Evolutionary conservation across 163 green algal genomes (phyloP).

Genomic region (Volvox carteri): DNA sequence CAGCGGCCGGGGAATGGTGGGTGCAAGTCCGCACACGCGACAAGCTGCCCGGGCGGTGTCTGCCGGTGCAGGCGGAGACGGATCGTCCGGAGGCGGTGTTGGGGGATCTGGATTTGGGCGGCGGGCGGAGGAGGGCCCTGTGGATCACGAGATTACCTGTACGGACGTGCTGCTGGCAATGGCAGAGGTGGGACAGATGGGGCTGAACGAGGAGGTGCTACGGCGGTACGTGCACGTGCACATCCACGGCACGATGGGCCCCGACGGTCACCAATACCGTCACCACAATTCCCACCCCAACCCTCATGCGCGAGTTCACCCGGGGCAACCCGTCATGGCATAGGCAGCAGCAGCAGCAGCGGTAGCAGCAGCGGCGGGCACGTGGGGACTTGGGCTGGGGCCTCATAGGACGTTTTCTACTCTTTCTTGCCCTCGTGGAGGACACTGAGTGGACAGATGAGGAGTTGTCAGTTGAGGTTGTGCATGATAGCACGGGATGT

Average conservation of each 20-base stretch:
- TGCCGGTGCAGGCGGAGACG: not conserved
- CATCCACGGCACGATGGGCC: slow-evolving; percentile 46
- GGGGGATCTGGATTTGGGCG: not conserved
- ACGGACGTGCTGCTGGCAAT: slow-evolving; percentile 50
- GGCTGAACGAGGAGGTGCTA: slow-evolving; percentile 49
- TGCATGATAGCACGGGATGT: too few species aligned
- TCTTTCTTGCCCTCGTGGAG: too few species aligned
- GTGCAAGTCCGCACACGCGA: not conserved
- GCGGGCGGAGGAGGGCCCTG: not conserved
- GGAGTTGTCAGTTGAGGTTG: too few species aligned
- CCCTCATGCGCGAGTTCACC: not conserved
- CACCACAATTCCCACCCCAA: not conserved
- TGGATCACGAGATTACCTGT: slow-evolving; percentile 49
- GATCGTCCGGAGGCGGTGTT: too few species aligned
- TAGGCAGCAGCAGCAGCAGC: too few species aligned
- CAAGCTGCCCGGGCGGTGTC: not conserved
- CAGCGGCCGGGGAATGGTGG: not conserved
- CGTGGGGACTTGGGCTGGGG: too few species aligned
- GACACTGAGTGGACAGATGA: too few species aligned
- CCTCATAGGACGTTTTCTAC: too few species aligned
- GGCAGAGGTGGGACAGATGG: slow-evolving; percentile 40
- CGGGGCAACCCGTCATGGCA: not conserved
- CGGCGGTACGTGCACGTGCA: slow-evolving; percentile 37
- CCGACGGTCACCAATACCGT: not conserved
- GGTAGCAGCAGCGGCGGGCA: too few species aligned